Evolutionary conservation across 1,139 yeast genomes (phyloP), one percentile per base, ranked within the genome.

Genomic region (Protomyces pachydermus): DNA sequence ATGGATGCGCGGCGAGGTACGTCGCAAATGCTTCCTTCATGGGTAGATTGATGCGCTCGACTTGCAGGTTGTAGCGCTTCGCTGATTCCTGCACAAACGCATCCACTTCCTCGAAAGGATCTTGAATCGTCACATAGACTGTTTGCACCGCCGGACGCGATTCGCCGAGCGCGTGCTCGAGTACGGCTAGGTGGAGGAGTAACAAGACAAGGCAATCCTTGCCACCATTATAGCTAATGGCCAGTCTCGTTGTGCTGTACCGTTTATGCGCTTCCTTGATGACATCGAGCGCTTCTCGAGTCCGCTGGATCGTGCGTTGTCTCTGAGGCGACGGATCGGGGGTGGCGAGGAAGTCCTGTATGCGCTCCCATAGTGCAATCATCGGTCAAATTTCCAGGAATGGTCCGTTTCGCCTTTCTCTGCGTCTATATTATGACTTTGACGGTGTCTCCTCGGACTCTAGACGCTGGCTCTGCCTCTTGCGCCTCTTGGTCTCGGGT

Each of bases 141-240:
- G 88, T 77, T 60, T 78, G 77, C 56, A 79, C 74, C 53, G 65
- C 64, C 46, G 45, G 58, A 20, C 55, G 35, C 69, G 65, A 16
- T 56, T 61, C 6, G 66, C 32, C 8, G 68, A 69, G 66, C 58
- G 32, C 20, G 54, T 64, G 38, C 87, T 77, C 4, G 45, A 66
- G 54, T 25, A 45, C 18, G 35, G 60, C 67, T 20, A 88, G 75
- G 48, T 86, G 80, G 1, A 90, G 73, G 14, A 88, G 77, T 56
- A 90, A 79, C 88, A 89, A 86, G 54, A 89, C 96, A 39, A 88
- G 79, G 70, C 97, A 90, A 74, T 90, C 97, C 71, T 90, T 90
- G 1, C 97, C 97, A 5, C 97, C 97, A 71, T 90, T 90, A 74
- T 87, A 90, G 3, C 95, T 86, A 6, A 90, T 77, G 3, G 96